Evolutionary conservation across 1,284 basidiomycete species (phyloP), one percentile per base, ranked within the genome.

Genomic region (Cronartium quercuum): DNA sequence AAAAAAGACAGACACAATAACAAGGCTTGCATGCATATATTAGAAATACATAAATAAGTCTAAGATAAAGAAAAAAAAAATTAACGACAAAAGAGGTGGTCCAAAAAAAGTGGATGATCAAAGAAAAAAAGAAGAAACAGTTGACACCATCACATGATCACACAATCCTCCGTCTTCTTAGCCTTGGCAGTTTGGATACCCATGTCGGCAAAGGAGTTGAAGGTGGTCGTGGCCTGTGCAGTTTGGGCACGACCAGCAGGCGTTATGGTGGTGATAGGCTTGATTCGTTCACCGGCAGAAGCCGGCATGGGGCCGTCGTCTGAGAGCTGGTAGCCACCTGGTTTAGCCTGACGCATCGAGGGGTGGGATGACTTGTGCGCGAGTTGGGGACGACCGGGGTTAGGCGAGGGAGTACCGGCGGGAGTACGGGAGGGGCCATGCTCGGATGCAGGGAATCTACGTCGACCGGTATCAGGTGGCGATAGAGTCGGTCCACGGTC

Each of bases 161-260:
- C 18, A 57, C 68, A 71, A 34, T 71, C 68, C 34, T 71, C 68
- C 38, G 61, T 64, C 47, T 71, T 71, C 47, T 71, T 71, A 6
- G 68, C 68, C 57, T 71, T 71, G 18, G 68, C 60, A 42, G 68
- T 71, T 41, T 71, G 68, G 21, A 71, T 71, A 15, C 68, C 68
- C 68, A 71, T 71, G 41, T 71, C 68, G 10, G 68, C 68, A 57
- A 71, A 71, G 13, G 68, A 71, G 40, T 71, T 71, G 37, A 71
- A 71, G 15, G 60, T 58, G 47, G 68, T 63, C 29, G 60, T 64
- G 21, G 58, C 13, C 15, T 29, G 60, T 2, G 61, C 60, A 18
- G 24, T 3, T 13, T 6, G 15, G 21, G 10, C 29, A 15, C 51
- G 55, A n/a, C 12, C 2, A 38, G 62, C 29, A 21, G 62, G 37